Percentiles rank a stretch among this genome's conserved stretches.
Conservation (phyloP, 805 yeast genomes). For the Nakazawaea wyomingensis region DNA sequence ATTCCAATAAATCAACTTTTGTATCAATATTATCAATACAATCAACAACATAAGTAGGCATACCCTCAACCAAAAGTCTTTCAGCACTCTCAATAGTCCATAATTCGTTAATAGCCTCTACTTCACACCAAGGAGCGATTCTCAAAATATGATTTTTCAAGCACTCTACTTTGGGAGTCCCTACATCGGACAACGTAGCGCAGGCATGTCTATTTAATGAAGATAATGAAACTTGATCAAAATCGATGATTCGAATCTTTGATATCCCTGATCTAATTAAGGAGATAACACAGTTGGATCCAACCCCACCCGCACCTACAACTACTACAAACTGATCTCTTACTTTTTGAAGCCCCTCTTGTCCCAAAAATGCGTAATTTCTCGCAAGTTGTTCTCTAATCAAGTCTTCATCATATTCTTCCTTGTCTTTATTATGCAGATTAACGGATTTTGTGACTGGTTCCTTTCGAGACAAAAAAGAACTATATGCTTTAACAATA, state of each 20-base stretch:
- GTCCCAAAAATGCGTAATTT: constrained; percentile 87
- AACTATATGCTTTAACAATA: constrained; percentile 25
- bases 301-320: constrained; percentile 97
- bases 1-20: constrained; percentile 84
- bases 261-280: constrained; percentile 87
- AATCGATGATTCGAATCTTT: constrained; percentile 75
- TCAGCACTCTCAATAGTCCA: constrained; percentile 70
- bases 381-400: constrained; percentile 90
- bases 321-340: constrained; percentile 71
- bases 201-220: constrained; percentile 93
- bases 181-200: constrained; percentile 89
- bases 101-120: constrained; percentile 71
- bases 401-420: constrained; percentile 55
- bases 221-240: constrained; percentile 92
- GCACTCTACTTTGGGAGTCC: constrained; percentile 83
- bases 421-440: background rate
- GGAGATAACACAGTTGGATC: constrained; percentile 94
- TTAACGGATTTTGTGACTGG: background rate
- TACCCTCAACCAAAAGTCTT: constrained; percentile 47
- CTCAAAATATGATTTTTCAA: constrained; percentile 59
- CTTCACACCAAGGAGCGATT: constrained; percentile 91
- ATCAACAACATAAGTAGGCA: constrained; percentile 81
- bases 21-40: constrained; percentile 97
- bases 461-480: background rate
- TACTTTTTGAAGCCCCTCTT: constrained; percentile 72